Percentiles rank a stretch among this genome's conserved stretches.
These are phyloP conservation scores for Umbelopsis sp. DNA, from an alignment of 192 early-diverging fungal species.

Conservation along the genomic window DNA sequence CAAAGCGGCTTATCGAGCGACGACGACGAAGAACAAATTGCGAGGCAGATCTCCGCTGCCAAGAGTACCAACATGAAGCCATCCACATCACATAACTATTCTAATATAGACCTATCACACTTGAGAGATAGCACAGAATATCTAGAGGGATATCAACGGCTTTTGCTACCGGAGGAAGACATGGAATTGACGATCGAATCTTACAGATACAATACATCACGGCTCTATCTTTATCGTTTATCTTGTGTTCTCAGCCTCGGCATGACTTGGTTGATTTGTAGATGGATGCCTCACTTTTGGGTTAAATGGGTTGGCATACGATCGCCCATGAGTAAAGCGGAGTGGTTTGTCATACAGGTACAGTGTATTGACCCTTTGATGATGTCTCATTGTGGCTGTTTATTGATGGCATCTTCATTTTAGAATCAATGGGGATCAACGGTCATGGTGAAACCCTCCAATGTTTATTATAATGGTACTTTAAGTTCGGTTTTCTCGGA, in stretches of 20 bases:
- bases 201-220: constrained; percentile 52
- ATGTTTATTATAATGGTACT: constrained; percentile 64
- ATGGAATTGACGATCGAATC: constrained; percentile 66
- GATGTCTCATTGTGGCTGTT: neutral
- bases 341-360: constrained; percentile 68
- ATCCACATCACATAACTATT: neutral
- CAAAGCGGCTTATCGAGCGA: constrained; percentile 18
- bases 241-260: constrained; percentile 71
- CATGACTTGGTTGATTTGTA: constrained; percentile 71
- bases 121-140: neutral
- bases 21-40: constrained; percentile 20
- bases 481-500: constrained; percentile 68
- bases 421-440: constrained; percentile 70
- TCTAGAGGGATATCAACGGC: neutral
- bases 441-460: constrained; percentile 51
- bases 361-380: neutral
- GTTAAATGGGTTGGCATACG: constrained; percentile 66
- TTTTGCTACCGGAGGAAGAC: constrained; percentile 75
- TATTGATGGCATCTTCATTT: neutral
- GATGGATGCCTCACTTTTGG: constrained; percentile 84
- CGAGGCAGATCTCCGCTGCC: neutral
- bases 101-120: neutral
- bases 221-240: constrained; percentile 62
- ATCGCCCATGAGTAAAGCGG: constrained; percentile 72
- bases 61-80: neutral